Conservation (phyloP, 768 basidiomycete genomes). For the Crucibulum laeve region DNA sequence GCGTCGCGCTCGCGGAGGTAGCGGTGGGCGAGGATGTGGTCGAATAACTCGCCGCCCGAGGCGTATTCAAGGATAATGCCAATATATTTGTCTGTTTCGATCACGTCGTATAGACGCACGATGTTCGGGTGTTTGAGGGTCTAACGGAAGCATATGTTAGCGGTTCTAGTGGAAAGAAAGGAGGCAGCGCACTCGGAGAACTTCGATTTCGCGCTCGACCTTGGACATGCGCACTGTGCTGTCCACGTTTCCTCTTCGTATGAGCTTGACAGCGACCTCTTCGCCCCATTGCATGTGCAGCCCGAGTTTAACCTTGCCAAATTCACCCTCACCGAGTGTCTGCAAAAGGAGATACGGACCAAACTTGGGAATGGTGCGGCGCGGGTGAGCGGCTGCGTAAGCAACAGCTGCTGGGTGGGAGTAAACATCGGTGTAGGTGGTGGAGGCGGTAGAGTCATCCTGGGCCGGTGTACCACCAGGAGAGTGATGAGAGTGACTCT, state of each 20-base stretch:
- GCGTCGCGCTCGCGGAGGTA: conserved; percentile 95
- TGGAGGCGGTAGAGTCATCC: conserved; percentile 33
- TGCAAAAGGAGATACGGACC: conserved; percentile 94
- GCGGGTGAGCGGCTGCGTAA: conserved; percentile 78
- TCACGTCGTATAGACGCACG: conserved; percentile 96
- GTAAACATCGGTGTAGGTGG: conserved; percentile 69
- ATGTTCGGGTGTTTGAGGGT: conserved; percentile 96
- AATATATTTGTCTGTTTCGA: conserved; percentile 99
- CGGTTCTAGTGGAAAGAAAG: conserved; percentile 3
- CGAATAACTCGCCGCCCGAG: conserved; percentile 96
- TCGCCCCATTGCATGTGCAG: conserved; percentile 91
- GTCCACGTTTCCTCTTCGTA: conserved; percentile 89
- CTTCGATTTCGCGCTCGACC: conserved; percentile 97
- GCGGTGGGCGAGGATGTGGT: conserved; percentile 96
- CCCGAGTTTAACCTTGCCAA: conserved; percentile 98
- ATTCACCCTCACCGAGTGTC: conserved; percentile 97
- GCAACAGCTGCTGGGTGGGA: conserved; percentile 81
- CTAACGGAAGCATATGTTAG: conserved; percentile 36
- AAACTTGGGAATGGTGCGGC: conserved; percentile 87
- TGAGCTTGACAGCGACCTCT: conserved; percentile 98
- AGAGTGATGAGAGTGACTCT: conserved; percentile 22
- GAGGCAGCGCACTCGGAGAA: conserved; percentile 72
- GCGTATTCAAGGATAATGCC: conserved; percentile 99
- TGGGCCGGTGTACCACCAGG: conserved; percentile 16
- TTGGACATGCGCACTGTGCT: conserved; percentile 84